Evolutionary conservation across 495 filamentous ascomycete species (phyloP).

Genomic region (Penicillium canariense): DNA sequence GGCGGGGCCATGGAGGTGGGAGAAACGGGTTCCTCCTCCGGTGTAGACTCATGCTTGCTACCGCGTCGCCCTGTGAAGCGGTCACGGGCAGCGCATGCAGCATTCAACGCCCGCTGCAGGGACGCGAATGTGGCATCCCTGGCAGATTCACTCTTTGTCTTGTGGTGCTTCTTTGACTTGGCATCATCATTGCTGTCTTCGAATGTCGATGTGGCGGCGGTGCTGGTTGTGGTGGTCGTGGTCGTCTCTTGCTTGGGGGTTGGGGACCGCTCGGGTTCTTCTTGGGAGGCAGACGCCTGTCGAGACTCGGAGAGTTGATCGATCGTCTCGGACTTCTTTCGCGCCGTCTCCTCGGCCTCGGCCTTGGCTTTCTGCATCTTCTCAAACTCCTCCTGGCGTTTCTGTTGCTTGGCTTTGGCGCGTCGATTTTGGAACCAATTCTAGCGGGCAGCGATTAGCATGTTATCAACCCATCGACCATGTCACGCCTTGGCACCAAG

Average conservation of each 20-base stretch:
- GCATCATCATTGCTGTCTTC: slow-evolving; percentile 25
- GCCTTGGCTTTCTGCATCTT: slow-evolving; percentile 55
- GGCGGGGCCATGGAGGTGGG: slow-evolving; percentile 34
- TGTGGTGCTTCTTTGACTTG: slow-evolving; percentile 35
- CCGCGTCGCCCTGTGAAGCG: slow-evolving; percentile 28
- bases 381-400: slow-evolving; percentile 64
- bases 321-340: slow-evolving; percentile 33
- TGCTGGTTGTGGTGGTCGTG: slow-evolving; percentile 6
- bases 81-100: slow-evolving; percentile 42
- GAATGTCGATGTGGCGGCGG: slow-evolving; percentile 18
- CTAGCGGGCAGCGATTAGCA: slow-evolving; percentile 41
- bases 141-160: slow-evolving; percentile 42
- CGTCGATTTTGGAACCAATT: slow-evolving; percentile 93
- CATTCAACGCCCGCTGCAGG: slow-evolving; percentile 45
- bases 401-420: slow-evolving; percentile 78
- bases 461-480: too few relatives aligned
- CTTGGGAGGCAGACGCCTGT: slow-evolving; percentile 23
- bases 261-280: slow-evolving; percentile 29
- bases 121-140: slow-evolving; percentile 47
- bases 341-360: slow-evolving; percentile 42
- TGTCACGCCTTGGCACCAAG: too few relatives aligned
- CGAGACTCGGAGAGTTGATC: slow-evolving; percentile 26
- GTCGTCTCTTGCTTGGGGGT: slow-evolving; percentile 34
- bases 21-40: slow-evolving; percentile 29
- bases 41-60: slow-evolving; percentile 16